Conservation (phyloP, 768 basidiomycete species). For the Mycena sanguinolenta region DNA sequence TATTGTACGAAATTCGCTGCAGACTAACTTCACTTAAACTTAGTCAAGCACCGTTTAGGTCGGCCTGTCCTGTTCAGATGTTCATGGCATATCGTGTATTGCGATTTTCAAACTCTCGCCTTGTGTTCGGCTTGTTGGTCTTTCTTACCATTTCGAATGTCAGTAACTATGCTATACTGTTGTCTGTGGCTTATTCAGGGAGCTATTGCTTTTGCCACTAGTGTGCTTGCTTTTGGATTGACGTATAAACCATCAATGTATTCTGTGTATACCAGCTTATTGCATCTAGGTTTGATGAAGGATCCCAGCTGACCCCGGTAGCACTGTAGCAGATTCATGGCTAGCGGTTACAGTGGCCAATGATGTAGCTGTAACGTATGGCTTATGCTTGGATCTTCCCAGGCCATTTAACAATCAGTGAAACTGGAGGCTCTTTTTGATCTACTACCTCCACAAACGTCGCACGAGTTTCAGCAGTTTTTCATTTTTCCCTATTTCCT, state of each 20-base stretch:
- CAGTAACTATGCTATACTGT: background rate
- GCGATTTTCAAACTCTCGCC: background rate
- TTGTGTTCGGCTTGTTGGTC: background rate
- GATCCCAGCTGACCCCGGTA: background rate
- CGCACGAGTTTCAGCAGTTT: background rate
- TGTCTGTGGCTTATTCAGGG: background rate
- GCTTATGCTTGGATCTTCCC: background rate
- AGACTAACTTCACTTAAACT: background rate
- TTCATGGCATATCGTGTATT: conserved; percentile 6
- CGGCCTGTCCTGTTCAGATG: conserved; percentile 3
- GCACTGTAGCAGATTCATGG: background rate
- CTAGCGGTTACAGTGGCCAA: background rate
- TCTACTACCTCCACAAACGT: background rate
- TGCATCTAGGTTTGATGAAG: background rate
- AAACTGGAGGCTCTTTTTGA: background rate
- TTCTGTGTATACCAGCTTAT: background rate
- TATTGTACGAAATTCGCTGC: background rate
- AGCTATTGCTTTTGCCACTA: background rate
- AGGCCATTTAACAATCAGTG: background rate
- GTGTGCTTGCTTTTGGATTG: background rate
- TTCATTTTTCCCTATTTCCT: background rate
- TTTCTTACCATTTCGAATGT: background rate
- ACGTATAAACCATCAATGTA: background rate
- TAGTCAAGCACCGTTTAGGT: background rate
- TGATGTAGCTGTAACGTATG: background rate